Conservation (phyloP, 352 stramenopile genomes). For the Phytophthora ramorum region DNA sequence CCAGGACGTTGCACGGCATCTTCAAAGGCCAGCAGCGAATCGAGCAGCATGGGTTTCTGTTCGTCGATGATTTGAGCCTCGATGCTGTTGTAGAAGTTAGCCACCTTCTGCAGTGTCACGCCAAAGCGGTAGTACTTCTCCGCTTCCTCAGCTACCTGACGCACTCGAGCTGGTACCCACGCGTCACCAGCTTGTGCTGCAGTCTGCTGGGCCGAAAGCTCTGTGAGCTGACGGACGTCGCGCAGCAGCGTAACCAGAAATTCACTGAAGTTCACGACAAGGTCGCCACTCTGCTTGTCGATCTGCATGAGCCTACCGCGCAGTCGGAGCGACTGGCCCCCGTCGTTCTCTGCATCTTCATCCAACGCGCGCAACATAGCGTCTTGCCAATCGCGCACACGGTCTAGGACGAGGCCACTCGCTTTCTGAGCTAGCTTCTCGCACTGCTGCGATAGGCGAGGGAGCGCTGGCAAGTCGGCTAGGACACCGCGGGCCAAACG, state of each 20-base stretch:
- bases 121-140: slow-evolving; percentile 96
- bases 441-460: slow-evolving; percentile 56
- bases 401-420: slow-evolving; percentile 73
- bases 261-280: slow-evolving; percentile 95
- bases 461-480: slow-evolving; percentile 68
- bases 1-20: slow-evolving; percentile 77
- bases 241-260: slow-evolving; percentile 93
- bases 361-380: slow-evolving; percentile 74
- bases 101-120: slow-evolving; percentile 95
- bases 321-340: slow-evolving; percentile 71
- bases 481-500: slow-evolving; percentile 63
- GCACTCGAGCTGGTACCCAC: slow-evolving; percentile 75
- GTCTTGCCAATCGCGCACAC: slow-evolving; percentile 89
- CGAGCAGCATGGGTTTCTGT: slow-evolving; percentile 95
- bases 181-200: slow-evolving; percentile 41
- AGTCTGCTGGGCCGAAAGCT: slow-evolving; percentile 76
- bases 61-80: slow-evolving; percentile 94
- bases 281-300: slow-evolving; percentile 78
- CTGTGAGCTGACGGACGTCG: slow-evolving; percentile 92
- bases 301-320: slow-evolving; percentile 93
- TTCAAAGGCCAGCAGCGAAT: slow-evolving; percentile 93
- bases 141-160: slow-evolving; percentile 81
- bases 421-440: slow-evolving; percentile 63
- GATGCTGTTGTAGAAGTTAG: slow-evolving; percentile 98
- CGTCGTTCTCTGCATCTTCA: slow-evolving; percentile 61